A percentile compares a stretch with the other conserved stretches of the same genome.
Evolutionary conservation across 306 rosid species (phyloP).

Genomic region (Dryas drummondii): DNA sequence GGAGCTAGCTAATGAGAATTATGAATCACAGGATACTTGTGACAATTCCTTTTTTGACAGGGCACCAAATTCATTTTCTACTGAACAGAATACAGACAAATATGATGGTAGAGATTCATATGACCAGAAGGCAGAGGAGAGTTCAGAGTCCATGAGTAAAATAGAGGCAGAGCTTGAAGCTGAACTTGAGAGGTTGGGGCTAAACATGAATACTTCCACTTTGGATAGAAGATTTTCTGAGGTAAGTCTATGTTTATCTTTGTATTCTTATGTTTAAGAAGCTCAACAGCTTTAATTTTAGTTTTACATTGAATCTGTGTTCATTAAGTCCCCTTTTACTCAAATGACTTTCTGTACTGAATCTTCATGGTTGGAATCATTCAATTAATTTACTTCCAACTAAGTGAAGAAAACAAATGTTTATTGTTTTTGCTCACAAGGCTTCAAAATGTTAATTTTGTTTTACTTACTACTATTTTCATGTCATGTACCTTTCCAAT

Average conservation of each 20-base stretch:
- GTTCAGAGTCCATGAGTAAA: constrained; percentile 69
- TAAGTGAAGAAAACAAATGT: background rate
- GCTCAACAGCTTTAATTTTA: background rate
- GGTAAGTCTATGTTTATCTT: constrained; percentile 42
- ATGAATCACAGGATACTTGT: constrained; percentile 48
- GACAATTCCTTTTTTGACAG: constrained; percentile 38
- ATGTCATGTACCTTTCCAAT: background rate
- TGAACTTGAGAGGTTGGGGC: constrained; percentile 84
- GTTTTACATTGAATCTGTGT: background rate
- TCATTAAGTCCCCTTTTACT: background rate
- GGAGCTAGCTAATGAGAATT: constrained; percentile 62
- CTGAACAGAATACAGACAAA: constrained; percentile 43
- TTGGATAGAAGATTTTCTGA: constrained; percentile 52
- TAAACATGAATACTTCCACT: constrained; percentile 57
- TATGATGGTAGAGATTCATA: constrained; percentile 31
- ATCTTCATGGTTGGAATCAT: background rate
- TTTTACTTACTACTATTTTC: background rate
- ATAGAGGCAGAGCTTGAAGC: constrained; percentile 99
- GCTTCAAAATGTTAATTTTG: background rate
- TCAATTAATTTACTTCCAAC: background rate
- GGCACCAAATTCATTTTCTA: constrained; percentile 38
- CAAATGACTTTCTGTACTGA: background rate
- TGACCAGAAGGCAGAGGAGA: constrained; percentile 50
- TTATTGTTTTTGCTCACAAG: background rate
- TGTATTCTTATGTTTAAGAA: background rate